Evolutionary conservation across 2,329 filamentous ascomycete genomes (phyloP), one percentile per base, ranked within the genome.

Genomic region (Samsoniella hepiali): DNA sequence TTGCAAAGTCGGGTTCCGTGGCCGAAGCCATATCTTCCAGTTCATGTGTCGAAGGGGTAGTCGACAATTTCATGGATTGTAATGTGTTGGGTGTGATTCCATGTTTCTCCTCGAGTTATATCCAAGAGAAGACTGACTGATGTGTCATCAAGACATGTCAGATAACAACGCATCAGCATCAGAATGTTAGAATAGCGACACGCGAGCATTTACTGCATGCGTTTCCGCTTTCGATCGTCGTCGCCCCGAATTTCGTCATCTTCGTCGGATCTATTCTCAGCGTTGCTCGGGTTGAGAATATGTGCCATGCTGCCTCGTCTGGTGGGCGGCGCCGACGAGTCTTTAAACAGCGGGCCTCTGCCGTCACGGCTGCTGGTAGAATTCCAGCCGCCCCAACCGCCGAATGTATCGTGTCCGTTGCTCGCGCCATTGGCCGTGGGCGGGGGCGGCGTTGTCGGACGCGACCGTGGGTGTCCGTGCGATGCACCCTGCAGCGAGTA

Each of bases 141-240:
- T 22, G 22, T 15, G 38, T 15, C 22, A 15, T 40, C 38, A 15
- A 40, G 5, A 15, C 2, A 15, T 40, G 38, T 3, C 9, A 2
- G 38, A 7, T 22, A 22, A 34, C 34, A 9, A 34, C 34, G 34
- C 34, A 34, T 5, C 34, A 34, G 34, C 34, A 9, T 34, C 34
- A 34, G 5, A 5, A 34, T 34, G 5, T 34, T 40, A 6, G 15
- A 42, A 36, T 31, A 7, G 29, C 27, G 36, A 11, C 13, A 32
- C 32, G 13, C 3, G 3, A 22, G 34, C 32, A 38, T 27, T 71
- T 68, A 85, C 68, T 82, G 78, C 68, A 87, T 75, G 62, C 86
- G 80, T 73, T 88, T 88, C 63, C 86, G 79, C 72, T 89, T 89
- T 51, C 84, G 78, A 67, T 86, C 84, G 11, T 85, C 83, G 29